These are phyloP conservation scores for Hymenoscyphus fructigenus DNA, from an alignment of 2,329 filamentous ascomycete species.

Conservation along the genomic window DNA sequence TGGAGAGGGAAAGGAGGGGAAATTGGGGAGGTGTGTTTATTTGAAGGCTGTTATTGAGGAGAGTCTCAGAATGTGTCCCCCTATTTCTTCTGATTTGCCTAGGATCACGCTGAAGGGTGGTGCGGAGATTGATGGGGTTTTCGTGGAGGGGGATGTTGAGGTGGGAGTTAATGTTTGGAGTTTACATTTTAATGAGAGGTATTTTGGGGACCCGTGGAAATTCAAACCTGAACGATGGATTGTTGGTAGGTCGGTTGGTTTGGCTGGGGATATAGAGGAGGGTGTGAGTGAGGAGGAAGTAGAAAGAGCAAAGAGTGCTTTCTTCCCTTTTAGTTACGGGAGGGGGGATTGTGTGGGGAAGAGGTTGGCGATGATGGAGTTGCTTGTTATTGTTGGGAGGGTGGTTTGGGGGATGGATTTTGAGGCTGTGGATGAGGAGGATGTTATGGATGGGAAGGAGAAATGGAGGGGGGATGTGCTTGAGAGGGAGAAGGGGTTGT, in stretches of 20 bases:
- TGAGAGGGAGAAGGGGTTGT: neutral
- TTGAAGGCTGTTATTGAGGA: neutral
- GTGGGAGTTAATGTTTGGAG: neutral
- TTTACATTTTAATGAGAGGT: neutral
- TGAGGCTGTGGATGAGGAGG: neutral
- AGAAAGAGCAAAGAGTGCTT: neutral
- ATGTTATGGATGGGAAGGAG: neutral
- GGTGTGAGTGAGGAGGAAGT: neutral
- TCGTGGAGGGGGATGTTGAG: neutral
- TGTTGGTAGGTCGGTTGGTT: too few relatives aligned
- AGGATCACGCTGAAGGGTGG: neutral
- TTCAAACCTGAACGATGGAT: neutral
- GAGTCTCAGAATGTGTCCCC: neutral
- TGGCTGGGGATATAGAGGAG: too few relatives aligned
- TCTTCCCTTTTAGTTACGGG: neutral
- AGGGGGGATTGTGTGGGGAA: neutral
- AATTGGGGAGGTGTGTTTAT: neutral
- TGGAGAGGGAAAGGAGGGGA: neutral
- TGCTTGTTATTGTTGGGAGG: neutral
- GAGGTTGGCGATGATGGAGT: neutral
- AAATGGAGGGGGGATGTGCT: neutral
- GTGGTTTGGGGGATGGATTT: neutral
- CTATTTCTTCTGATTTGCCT: neutral
- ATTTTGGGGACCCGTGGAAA: neutral
- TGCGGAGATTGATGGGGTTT: neutral